Evolutionary conservation across 2,329 filamentous ascomycete species (phyloP), one percentile per base, ranked within the genome.

Genomic region (Alternaria postmessia): DNA sequence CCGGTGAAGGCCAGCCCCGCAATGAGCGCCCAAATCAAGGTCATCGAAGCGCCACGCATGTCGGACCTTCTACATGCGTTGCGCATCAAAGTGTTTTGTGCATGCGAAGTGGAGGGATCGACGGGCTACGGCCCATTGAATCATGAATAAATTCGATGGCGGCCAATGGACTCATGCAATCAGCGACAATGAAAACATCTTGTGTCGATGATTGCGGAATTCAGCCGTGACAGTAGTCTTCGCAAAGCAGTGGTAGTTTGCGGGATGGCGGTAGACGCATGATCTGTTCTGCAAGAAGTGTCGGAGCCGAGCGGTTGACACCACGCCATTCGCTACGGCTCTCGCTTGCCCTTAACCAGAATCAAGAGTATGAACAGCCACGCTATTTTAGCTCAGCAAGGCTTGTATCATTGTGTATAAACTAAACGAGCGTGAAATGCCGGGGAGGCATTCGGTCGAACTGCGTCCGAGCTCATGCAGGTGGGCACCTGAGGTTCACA

Each of bases 1-100:
- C 61, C 58, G 61, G 58, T 66, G 55, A 54, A 59, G 36, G 41
- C 16, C 7, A 20, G 43, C 55, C 38, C 54, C 47, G 54, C 49
- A 61, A 43, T 42, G 39, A 49, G 36, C 48, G 44, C 34, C 26
- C 56, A 47, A 57, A 46, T 39, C 41, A 34, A 59, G 30, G 36
- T 44, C 46, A 36, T 34, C 14, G 38, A 32, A 18, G 20, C 42
- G 61, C 55, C 55, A 53, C 59, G 32, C 6, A 51, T 51, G 5
- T 36, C 32, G 20, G 28, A 48, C 16, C 42, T 55, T 55, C 32
- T 51, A 22, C 38, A 55, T 47, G 12, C 28, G 32, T 51, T 54
- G 22, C 34, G 51, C 20, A 24, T 51, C 30, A 43, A 24, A 18
- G n/a, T 36, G 30, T 32, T 5, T 32, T n/a, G 24, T 22, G 18